Percentiles rank a stretch among this genome's conserved stretches.
These are phyloP conservation scores for Teratosphaeria gauchensis DNA, from an alignment of 2,329 filamentous ascomycete genomes.

Conservation along the genomic window DNA sequence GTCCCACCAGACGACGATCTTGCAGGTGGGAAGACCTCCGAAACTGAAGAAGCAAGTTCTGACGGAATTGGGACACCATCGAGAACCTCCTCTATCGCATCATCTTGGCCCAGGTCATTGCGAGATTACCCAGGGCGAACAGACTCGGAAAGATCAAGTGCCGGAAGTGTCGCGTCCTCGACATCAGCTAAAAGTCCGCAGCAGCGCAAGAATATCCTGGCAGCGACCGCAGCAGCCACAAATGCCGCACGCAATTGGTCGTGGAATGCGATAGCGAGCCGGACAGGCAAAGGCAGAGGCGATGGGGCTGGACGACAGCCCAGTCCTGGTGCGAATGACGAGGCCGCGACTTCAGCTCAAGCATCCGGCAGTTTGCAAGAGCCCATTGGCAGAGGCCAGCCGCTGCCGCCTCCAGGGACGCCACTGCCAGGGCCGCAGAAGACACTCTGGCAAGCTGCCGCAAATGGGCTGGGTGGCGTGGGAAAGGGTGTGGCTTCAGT, in stretches of 20 bases:
- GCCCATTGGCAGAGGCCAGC: constrained; percentile 74
- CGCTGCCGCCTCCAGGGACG: constrained; percentile 69
- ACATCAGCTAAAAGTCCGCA: neutral
- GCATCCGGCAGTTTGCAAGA: constrained; percentile 29
- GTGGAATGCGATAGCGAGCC: constrained; percentile 21
- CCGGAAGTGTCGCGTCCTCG: constrained; percentile 2
- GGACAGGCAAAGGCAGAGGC: constrained; percentile 3
- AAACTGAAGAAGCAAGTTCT: neutral
- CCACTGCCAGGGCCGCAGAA: constrained; percentile 51
- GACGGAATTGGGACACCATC: neutral
- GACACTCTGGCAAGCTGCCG: neutral
- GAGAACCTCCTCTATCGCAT: neutral
- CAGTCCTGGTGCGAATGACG: neutral
- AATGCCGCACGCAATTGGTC: constrained; percentile 23
- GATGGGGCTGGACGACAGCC: constrained; percentile 31
- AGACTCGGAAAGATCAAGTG: constrained; percentile 3
- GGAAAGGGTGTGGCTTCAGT: constrained; percentile 5
- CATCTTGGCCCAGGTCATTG: neutral
- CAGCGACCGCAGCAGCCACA: constrained; percentile 24
- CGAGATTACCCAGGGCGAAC: neutral
- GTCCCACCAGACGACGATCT: neutral
- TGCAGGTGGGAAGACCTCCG: neutral
- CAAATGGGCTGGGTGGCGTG: constrained; percentile 2
- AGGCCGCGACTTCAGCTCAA: constrained; percentile 26
- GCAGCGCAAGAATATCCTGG: constrained; percentile 20